Evolutionary conservation across 495 filamentous ascomycete genomes (phyloP), one percentile per base, ranked within the genome.

Genomic region (Cercophora sp.): DNA sequence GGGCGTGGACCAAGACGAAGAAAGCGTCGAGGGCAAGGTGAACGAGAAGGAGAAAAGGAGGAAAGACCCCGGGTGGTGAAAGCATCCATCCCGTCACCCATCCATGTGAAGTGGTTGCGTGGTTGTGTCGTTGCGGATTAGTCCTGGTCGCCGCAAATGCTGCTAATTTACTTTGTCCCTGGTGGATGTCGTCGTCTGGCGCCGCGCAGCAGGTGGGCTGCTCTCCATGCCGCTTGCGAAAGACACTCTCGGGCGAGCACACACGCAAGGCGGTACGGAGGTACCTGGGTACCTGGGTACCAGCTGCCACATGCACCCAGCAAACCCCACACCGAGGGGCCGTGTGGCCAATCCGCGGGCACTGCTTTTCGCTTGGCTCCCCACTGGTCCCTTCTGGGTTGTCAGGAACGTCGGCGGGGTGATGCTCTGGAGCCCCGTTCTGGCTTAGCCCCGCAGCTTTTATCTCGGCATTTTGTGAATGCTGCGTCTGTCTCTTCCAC

Each of bases 141-240:
- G 60, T 59, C 53, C 60, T 51, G 50, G 63, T 66, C 60, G 63
- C 63, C 60, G 63, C 63, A 61, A 66, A 61, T 66, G 58, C 58
- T 66, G 60, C 58, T 66, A 59, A 61, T 66, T 64, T 64, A 61
- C 61, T 66, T 63, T 66, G 58, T 63, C 61, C 63, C 61, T 64
- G 58, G 63, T 64, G 58, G 63, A 63, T 59, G 63, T 66, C 63
- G 63, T 64, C 60, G 62, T 65, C 59, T 65, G 59, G 62, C 61
- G 56, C 56, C 40, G 59, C 58, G 62, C 62, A 55, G 45, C 45
- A 35, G 36, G 59, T 60, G 57, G 56, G 57, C 51, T 51, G 52
- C 54, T 55, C 51, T 39, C 40, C 40, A 18, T 58, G 58, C 61
- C 55, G 58, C 47, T 50, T 50, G 47, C 35, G 27, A 48, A 48